Evolutionary conservation across 441 rosid genomes (phyloP), one percentile per base, ranked within the genome.

Genomic region (Gossypium trilobum): DNA sequence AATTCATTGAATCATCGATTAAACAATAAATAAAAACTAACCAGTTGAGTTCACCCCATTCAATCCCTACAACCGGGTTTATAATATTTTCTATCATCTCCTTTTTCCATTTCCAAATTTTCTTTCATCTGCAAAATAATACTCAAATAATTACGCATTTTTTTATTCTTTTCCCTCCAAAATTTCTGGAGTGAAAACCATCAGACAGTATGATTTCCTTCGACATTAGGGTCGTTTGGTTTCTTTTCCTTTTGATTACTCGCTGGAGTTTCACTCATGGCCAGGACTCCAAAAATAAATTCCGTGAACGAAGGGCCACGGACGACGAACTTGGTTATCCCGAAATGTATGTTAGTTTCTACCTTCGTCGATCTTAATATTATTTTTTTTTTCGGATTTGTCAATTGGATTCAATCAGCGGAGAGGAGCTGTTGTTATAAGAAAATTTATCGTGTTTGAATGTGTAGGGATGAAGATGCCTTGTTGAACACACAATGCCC

Each of bases 401-500:
- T 2, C 19, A 62, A 58, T 52, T 74, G 54, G n/a, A 27, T 46
- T 71, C 20, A 17, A 59, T 59, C 31, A 11, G 54, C 22, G 8
- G 60, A 29, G 17, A 42, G 8, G 60, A 29, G 17, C 11, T 10
- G 1, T 19, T 17, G 17, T 27, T 9, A 17, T 68, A 4, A 3
- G 7, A 22, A 3, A 9, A 1, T 46, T 6, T 55, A 5, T 71
- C 58, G 0, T 57, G n/a, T 61, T 1, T 72, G 61, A 60, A 76
- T 74, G 69, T 72, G 80, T 77, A 95, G 99, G 73, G 97, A 96
- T 59, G 98, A 96, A 83, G 91, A 86, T 82, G 88, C 94, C 71
- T 78, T 93, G 80, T 75, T 90, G 97, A 96, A 96, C 77, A 87
- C 97, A 23, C 89, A 82, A 82, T 96, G 99, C 85, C 98, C 98